Evolutionary conservation across 2,329 filamentous ascomycete genomes (phyloP), one percentile per base, ranked within the genome.

Genomic region (Colletotrichum neosansevieriae): DNA sequence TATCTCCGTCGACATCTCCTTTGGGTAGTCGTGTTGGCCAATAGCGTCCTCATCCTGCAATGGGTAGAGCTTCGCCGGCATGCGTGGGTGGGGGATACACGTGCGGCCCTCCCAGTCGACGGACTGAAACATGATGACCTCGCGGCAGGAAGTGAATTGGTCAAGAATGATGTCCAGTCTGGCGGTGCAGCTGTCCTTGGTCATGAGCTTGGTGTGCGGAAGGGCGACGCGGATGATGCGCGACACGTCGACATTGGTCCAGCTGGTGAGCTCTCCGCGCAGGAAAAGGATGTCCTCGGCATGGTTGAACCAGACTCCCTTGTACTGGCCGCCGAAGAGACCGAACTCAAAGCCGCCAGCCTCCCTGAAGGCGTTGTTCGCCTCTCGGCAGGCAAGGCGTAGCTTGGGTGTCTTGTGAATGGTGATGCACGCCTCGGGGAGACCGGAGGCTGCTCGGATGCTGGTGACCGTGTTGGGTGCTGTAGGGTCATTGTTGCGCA

Each of bases 281-380:
- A 71, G 44, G 21, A 45, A 63, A 19, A 71, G 54, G 6, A 71
- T 70, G 24, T 71, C 67, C 21, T 61, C 29, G 17, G 69, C n/a
- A 36, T 71, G 57, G 50, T 71, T 71, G 54, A 70, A 67, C 69
- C 69, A 71, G 49, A 67, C 40, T 6, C 69, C 69, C 38, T 62
- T 66, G 49, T 69, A 69, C 13, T 56, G 6, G 10, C 67, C 58
- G 9, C 62, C 56, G 38, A 63, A 71, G 38, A 71, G 54, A 12
- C 69, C 69, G 40, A 71, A 71, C 45, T 71, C 69, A 3, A 71
- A 71, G n/a, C 45, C 47, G 10, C 69, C 69, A 1, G 54, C 50
- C 44, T 67, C 58, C 29, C 42, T 45, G 19, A 66, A 59, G 38
- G 69, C 69, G 10, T 40, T 44, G 17, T 66, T 66, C 17, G 69